phyloP scores from a whole-genome alignment of 805 yeast species.

The Candida germanica region DNA sequence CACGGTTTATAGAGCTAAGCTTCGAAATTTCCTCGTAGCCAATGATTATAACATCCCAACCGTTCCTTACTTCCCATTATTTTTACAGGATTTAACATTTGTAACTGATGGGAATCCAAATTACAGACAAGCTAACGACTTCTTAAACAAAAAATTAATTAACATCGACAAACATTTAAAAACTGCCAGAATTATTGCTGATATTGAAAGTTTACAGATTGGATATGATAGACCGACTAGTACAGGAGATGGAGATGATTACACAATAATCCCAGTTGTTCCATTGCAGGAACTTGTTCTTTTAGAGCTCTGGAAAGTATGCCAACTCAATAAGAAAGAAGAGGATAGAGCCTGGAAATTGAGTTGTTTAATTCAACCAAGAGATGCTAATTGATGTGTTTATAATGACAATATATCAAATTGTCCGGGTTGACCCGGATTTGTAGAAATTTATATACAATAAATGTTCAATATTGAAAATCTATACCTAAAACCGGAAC shows the following conservation, averaged over 20 bases:
- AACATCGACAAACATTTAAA: slow-evolving; percentile 73
- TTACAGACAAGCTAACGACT: slow-evolving; percentile 57
- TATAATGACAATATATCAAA: slow-evolving; percentile 1
- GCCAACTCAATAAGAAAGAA: slow-evolving; percentile 55
- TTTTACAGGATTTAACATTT: slow-evolving; percentile 75
- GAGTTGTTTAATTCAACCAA: slow-evolving; percentile 59
- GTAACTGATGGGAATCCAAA: slow-evolving; percentile 80
- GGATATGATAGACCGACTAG: slow-evolving; percentile 7
- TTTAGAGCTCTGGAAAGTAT: slow-evolving; percentile 68
- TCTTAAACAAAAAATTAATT: slow-evolving; percentile 56
- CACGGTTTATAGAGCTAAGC: slow-evolving; percentile 60
- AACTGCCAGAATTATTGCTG: slow-evolving; percentile 62
- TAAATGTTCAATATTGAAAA: too few species aligned
- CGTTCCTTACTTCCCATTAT: slow-evolving; percentile 74
- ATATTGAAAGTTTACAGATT: slow-evolving; percentile 65
- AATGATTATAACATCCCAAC: slow-evolving; percentile 55
- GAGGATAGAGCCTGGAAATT: slow-evolving; percentile 72
- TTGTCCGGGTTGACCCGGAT: too few species aligned
- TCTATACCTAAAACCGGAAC: too few species aligned
- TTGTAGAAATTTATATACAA: too few species aligned
- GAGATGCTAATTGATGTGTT: slow-evolving; percentile 28
- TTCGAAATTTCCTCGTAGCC: slow-evolving; percentile 51
- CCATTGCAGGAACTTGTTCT: slow-evolving; percentile 57
- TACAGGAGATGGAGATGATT: slow-evolving; percentile 20
- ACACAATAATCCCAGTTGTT: slow-evolving; percentile 38